These are phyloP conservation scores for Stropharia rugosoannulata DNA, from an alignment of 768 basidiomycete genomes.

Conservation along the genomic window DNA sequence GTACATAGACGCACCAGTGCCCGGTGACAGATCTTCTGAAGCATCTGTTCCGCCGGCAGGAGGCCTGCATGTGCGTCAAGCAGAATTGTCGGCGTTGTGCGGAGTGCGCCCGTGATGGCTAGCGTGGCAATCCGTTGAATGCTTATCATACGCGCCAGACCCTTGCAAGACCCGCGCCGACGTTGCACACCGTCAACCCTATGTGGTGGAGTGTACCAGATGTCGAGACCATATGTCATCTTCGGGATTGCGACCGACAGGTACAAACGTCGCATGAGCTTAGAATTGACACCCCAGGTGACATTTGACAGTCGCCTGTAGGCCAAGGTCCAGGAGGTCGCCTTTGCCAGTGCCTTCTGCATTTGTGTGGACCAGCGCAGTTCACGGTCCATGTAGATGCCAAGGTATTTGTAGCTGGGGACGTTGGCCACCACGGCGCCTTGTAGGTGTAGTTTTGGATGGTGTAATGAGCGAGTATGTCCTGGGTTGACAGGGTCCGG, in stretches of 20 bases:
- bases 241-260: constrained; percentile 7
- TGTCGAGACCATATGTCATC: constrained; percentile 14
- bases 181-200: neutral
- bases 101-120: constrained; percentile 9
- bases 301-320: constrained; percentile 4
- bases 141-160: neutral
- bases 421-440: constrained; percentile 1
- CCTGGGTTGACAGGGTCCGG: neutral
- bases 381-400: constrained; percentile 7
- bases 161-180: neutral
- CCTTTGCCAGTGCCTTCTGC: constrained; percentile 6
- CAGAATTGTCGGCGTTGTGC: constrained; percentile 5
- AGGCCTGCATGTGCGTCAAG: constrained; percentile 8
- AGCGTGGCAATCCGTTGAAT: constrained; percentile 10
- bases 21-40: no score
- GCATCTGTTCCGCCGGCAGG: no score
- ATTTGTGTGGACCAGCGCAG: constrained; percentile 8
- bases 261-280: constrained; percentile 11
- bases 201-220: constrained; percentile 12
- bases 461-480: no score
- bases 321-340: neutral
- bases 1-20: no score
- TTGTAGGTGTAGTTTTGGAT: neutral
- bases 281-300: constrained; percentile 1
- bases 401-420: constrained; percentile 10